Evolutionary conservation across 1,139 yeast genomes (phyloP).

Genomic region (Candida pseudoviswanathii): DNA sequence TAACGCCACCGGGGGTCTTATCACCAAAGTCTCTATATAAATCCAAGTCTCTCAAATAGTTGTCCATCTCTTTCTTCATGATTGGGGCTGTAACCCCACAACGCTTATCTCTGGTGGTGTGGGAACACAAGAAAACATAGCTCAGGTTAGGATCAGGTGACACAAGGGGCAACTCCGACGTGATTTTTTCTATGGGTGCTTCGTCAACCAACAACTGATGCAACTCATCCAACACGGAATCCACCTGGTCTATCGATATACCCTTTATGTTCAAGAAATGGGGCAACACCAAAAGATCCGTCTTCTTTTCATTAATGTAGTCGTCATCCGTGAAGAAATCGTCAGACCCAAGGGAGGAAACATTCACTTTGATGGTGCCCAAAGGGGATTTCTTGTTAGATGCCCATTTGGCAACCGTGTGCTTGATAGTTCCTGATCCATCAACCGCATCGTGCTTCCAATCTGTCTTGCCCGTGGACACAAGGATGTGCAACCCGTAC

Average conservation of each 20-base stretch:
- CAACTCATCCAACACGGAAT: constrained; percentile 45
- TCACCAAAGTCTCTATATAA: constrained; percentile 76
- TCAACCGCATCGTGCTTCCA: constrained; percentile 81
- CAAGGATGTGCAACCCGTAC: constrained; percentile 68
- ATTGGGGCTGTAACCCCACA: constrained; percentile 97
- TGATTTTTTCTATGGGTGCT: constrained; percentile 9
- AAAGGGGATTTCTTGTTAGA: constrained; percentile 20
- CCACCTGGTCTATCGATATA: constrained; percentile 48
- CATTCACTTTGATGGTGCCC: constrained; percentile 50
- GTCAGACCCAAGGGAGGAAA: constrained; percentile 48
- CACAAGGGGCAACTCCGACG: constrained; percentile 9
- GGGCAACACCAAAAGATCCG: constrained; percentile 72
- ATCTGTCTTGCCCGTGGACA: constrained; percentile 82
- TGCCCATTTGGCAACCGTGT: constrained; percentile 53
- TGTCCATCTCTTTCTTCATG: constrained; percentile 76
- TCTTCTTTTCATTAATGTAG: constrained; percentile 42
- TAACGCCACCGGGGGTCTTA: constrained; percentile 70
- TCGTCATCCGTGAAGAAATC: constrained; percentile 42
- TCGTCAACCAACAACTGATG: constrained; percentile 39
- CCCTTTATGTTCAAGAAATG: constrained; percentile 72
- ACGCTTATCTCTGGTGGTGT: constrained; percentile 84
- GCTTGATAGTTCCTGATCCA: constrained; percentile 52
- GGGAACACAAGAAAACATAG: constrained; percentile 81
- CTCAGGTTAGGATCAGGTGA: constrained; percentile 45
- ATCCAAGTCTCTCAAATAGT: constrained; percentile 68